Conservation (phyloP, 805 yeast genomes). For the Candida bentonensis region DNA sequence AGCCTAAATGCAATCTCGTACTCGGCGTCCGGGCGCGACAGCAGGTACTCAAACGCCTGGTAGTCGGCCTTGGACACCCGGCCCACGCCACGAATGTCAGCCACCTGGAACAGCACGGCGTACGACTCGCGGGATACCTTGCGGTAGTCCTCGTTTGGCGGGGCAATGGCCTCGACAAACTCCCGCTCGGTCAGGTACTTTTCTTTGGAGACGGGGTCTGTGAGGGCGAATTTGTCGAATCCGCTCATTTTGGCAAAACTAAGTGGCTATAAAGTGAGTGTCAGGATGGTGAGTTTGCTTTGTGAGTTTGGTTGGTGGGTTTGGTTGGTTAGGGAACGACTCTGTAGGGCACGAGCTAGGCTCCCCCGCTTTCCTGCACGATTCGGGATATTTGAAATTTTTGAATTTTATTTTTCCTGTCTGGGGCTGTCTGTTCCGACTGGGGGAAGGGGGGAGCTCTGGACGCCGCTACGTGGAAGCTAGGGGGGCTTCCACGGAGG, state of each 20-base stretch:
- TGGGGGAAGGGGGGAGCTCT: no score
- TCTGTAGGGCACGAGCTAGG: no score
- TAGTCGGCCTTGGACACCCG: slow-evolving; percentile 58
- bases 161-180: slow-evolving; percentile 31
- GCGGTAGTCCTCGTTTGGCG: slow-evolving; percentile 32
- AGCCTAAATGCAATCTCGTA: slow-evolving; percentile 34
- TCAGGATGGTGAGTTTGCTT: no score
- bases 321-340: no score
- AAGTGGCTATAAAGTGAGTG: neutral
- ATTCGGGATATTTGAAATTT: neutral
- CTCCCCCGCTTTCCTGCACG: neutral
- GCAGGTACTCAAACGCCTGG: slow-evolving; percentile 47
- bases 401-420: neutral
- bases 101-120: slow-evolving; percentile 64
- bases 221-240: neutral
- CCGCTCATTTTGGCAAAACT: neutral
- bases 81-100: slow-evolving; percentile 63
- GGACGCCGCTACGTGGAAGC: no score
- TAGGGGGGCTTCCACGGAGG: no score
- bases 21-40: slow-evolving; percentile 43
- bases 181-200: slow-evolving; percentile 26
- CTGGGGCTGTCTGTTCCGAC: no score
- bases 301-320: no score
- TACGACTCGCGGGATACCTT: slow-evolving; percentile 43
- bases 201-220: slow-evolving; percentile 12